Evolutionary conservation across 2,329 filamentous ascomycete genomes (phyloP), one percentile per base, ranked within the genome.

Genomic region (Fusarium sp.): DNA sequence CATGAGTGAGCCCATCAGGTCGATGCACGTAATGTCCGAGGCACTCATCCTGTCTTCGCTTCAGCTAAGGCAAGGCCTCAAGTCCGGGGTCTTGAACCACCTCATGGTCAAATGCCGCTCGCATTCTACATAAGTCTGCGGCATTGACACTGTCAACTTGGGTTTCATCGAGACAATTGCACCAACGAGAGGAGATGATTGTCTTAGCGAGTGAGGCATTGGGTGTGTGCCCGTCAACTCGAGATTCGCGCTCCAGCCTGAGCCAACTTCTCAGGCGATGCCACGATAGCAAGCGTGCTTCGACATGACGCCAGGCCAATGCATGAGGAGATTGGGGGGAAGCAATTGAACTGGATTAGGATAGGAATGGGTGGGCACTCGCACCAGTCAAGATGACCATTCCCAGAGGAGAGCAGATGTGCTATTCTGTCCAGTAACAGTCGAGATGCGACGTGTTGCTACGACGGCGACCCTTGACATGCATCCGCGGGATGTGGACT

Each of bases 211-310:
- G 50, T 55, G 45, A 49, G 56, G 60, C 48, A 63, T 60, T 70
- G 68, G 59, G 55, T 63, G 69, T 70, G 64, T 68, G 70, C 66
- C 69, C 69, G 71, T 58, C 49, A 68, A 55, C 56, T 65, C 54
- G 45, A 55, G 57, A 47, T 54, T 64, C 62, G 63, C 55, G 49
- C 51, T 47, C 63, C 61, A 58, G 45, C 50, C 54, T 51, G 59
- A 65, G 63, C 50, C 62, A 74, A 73, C 76, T 77, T 72, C 72
- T 78, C 74, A 79, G 76, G 71, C 68, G 71, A 63, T 81, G 80
- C 80, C 80, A 82, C 79, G 79, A 81, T 74, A 75, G 77, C 78
- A 77, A 77, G 73, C 73, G 71, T 74, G 71, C 62, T 68, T 73
- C 68, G 62, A 74, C 72, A 71, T 73, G 68, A 75, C 74, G 74